Evolutionary conservation across 2,329 filamentous ascomycete species (phyloP).

Genomic region (Leptographium flavum): DNA sequence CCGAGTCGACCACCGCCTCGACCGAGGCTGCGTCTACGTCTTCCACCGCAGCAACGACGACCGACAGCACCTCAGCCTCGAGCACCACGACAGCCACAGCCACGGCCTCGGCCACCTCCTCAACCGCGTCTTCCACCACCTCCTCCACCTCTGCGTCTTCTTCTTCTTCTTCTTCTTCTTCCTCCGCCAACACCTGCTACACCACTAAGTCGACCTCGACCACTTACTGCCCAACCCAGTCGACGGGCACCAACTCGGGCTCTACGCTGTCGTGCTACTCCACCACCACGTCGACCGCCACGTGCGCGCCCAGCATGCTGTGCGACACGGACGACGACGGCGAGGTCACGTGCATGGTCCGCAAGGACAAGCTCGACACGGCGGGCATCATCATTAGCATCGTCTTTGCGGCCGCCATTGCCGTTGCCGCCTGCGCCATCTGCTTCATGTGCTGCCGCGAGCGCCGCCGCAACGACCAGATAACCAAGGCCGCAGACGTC

Average conservation of each 20-base stretch:
- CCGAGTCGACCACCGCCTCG: neutral
- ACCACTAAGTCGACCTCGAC: constrained; percentile 22
- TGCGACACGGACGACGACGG: constrained; percentile 28
- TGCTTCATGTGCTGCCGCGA: constrained; percentile 39
- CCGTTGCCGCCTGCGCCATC: constrained; percentile 24
- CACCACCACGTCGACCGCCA: constrained; percentile 19
- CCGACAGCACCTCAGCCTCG: constrained; percentile 4
- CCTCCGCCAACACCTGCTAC: constrained; percentile 12
- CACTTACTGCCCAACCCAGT: constrained; percentile 24
- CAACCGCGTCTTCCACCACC: constrained; percentile 19
- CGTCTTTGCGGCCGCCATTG: constrained; percentile 28
- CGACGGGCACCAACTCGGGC: constrained; percentile 20
- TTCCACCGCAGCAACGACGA: constrained; percentile 6
- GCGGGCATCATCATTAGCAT: constrained; percentile 33
- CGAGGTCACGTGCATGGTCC: constrained; percentile 28
- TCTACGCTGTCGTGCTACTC: constrained; percentile 25
- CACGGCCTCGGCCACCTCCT: constrained; percentile 23
- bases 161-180: constrained; percentile 10
- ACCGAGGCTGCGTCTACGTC: neutral
- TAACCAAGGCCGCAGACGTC: constrained; percentile 31
- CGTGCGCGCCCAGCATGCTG: constrained; percentile 28
- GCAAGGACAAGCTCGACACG: constrained; percentile 23
- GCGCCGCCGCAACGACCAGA: constrained; percentile 19
- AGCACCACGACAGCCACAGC: constrained; percentile 5
- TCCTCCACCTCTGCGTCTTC: constrained; percentile 20